Percentiles rank a stretch among this genome's conserved stretches.
Evolutionary conservation across 1,284 basidiomycete species (phyloP).

Genomic region (Pseudozyma tsukubaensis): DNA sequence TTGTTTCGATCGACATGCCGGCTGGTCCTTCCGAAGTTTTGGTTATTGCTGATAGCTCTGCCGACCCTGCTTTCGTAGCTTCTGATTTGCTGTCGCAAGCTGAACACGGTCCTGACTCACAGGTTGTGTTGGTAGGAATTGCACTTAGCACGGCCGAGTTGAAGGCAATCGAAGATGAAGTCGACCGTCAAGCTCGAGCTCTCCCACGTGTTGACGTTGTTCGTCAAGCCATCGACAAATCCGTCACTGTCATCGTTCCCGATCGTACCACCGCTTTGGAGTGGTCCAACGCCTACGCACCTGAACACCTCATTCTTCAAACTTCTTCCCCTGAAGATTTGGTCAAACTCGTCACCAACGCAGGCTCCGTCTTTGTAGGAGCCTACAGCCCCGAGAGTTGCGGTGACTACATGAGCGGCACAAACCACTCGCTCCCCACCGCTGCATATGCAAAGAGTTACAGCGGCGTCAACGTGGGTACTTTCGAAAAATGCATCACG

Average conservation of each 20-base stretch:
- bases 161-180: slow-evolving; percentile 81
- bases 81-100: slow-evolving; percentile 97
- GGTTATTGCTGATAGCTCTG: slow-evolving; percentile 83
- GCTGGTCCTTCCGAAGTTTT: slow-evolving; percentile 82
- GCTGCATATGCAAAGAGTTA: slow-evolving; percentile 93
- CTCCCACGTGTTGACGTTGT: slow-evolving; percentile 90
- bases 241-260: slow-evolving; percentile 83
- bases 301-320: slow-evolving; percentile 73
- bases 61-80: slow-evolving; percentile 90
- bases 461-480: slow-evolving; percentile 94
- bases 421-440: slow-evolving; percentile 85
- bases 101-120: slow-evolving; percentile 95
- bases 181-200: slow-evolving; percentile 87
- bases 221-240: slow-evolving; percentile 89
- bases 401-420: slow-evolving; percentile 97
- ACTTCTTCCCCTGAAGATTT: slow-evolving; percentile 48
- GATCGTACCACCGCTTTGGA: slow-evolving; percentile 80
- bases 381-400: slow-evolving; percentile 81
- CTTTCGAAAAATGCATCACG: slow-evolving; percentile 99
- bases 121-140: slow-evolving; percentile 91
- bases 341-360: slow-evolving; percentile 61
- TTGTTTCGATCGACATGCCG: slow-evolving; percentile 98
- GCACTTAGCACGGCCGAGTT: slow-evolving; percentile 77
- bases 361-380: slow-evolving; percentile 96
- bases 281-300: slow-evolving; percentile 96